Evolutionary conservation across 345 rosid genomes (phyloP), one percentile per base, ranked within the genome.

Genomic region (Mercurialis annua): DNA sequence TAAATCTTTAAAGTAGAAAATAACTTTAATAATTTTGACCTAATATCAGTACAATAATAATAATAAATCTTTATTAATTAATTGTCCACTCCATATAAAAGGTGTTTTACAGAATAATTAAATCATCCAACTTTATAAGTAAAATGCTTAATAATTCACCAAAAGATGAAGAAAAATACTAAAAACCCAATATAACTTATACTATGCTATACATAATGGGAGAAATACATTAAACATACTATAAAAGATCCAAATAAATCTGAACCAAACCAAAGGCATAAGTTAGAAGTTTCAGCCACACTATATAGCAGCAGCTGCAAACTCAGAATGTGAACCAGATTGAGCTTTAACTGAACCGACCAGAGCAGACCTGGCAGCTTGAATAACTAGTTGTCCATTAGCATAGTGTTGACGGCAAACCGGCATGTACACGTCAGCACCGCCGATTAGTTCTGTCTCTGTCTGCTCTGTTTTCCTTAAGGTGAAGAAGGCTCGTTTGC

Each of bases 361-460:
- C 62, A 68, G 33, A 7, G 61, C 77, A 44, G 44, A 71, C 69
- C 54, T 81, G 6, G 82, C 74, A 17, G 84, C 74, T 64, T 77
- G 78, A 33, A 68, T 64, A 36, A 73, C 87, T 12, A 68, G 71
- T 56, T 87, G 86, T 5, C 88, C 81, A 48, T 67, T 71, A 17
- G 85, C 74, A 40, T 91, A 89, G 71, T 89, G 98, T 52, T 81
- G 87, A 9, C 96, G 92, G 76, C 98, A 93, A 23, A 86, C 91
- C 0, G 92, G 99, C 97, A 91, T 87, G 77, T 94, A 91, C 17
- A 89, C 75, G 58, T 87, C 92, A 50, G 87, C 80, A 20, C 99
- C 97, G 0, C 87, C 96, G 0, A 91, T 85, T 17, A 94, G 79
- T 57, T 94, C 92, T 6, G 90, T 87, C 67, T 75, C 53, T 0